Evolutionary conservation across 1,284 basidiomycete genomes (phyloP).

Genomic region (Rhodotorula sp.): DNA sequence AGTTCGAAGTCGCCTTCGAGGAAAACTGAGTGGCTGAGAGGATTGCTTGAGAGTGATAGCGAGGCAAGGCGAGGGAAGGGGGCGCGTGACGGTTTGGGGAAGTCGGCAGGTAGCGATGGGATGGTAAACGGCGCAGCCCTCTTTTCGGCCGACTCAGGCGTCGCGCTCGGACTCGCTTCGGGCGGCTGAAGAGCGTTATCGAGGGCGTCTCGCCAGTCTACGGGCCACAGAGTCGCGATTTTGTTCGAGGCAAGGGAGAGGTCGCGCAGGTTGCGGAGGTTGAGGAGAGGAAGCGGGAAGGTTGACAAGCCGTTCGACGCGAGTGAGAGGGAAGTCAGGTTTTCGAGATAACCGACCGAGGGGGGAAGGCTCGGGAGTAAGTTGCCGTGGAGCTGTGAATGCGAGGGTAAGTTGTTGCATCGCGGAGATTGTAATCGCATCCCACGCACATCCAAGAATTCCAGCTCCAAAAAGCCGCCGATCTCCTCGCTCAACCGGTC

Average conservation of each 20-base stretch:
- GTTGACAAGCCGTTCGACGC: slow-evolving; percentile 19
- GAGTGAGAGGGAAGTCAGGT: slow-evolving; percentile 34
- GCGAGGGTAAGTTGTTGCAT: no score
- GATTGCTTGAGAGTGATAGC: slow-evolving; percentile 15
- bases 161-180: slow-evolving; percentile 20
- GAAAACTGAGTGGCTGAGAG: slow-evolving; percentile 10
- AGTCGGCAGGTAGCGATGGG: slow-evolving; percentile 1
- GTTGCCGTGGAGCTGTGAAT: slow-evolving; percentile 36
- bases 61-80: slow-evolving; percentile 17
- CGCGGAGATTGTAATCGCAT: background rate
- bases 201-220: slow-evolving; percentile 19
- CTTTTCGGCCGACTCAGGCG: slow-evolving; percentile 14
- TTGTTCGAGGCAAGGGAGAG: slow-evolving; percentile 34
- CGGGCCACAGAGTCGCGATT: slow-evolving; percentile 25
- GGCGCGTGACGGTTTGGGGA: background rate
- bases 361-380: slow-evolving; percentile 17
- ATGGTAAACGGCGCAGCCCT: slow-evolving; percentile 1
- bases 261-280: slow-evolving; percentile 16
- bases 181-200: slow-evolving; percentile 4
- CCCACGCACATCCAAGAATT: slow-evolving; percentile 28
- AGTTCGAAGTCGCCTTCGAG: slow-evolving; percentile 6
- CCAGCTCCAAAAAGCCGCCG: slow-evolving; percentile 33
- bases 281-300: slow-evolving; percentile 28
- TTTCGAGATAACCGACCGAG: slow-evolving; percentile 22
- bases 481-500: slow-evolving; percentile 18